Conservation (phyloP, 2,329 filamentous ascomycete species). For the Arachnopeziza araneosa region DNA sequence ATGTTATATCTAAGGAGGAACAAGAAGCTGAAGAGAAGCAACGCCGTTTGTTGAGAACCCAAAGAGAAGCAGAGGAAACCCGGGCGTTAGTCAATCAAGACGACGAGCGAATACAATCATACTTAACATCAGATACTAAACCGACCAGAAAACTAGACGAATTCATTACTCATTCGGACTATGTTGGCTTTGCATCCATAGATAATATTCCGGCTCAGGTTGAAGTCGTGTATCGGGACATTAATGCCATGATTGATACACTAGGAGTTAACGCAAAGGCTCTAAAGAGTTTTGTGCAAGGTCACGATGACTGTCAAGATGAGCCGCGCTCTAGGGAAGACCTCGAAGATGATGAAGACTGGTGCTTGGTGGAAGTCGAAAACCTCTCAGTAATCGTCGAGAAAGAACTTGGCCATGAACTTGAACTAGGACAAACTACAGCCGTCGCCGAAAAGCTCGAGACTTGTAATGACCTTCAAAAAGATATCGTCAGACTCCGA, state of each 20-base stretch:
- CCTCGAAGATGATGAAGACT: constrained; percentile 62
- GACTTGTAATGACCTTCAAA: constrained; percentile 60
- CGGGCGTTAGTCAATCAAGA: constrained; percentile 61
- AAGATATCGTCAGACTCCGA: constrained; percentile 66
- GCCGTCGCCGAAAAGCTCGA: constrained; percentile 64
- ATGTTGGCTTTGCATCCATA: constrained; percentile 38
- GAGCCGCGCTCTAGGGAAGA: constrained; percentile 55
- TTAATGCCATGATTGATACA: constrained; percentile 92
- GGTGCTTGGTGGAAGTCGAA: constrained; percentile 71
- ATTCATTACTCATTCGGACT: constrained; percentile 59
- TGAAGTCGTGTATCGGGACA: constrained; percentile 68
- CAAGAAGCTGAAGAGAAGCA: constrained; percentile 25
- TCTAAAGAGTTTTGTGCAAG: constrained; percentile 52
- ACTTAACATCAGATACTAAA: constrained; percentile 55
- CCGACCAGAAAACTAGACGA: constrained; percentile 59
- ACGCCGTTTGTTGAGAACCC: constrained; percentile 38
- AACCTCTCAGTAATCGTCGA: constrained; percentile 62
- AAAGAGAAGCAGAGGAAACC: constrained; percentile 51
- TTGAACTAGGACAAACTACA: constrained; percentile 63
- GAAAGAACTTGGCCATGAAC: constrained; percentile 54
- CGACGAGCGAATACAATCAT: constrained; percentile 59
- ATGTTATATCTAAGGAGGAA: constrained; percentile 21
- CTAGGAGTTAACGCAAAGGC: constrained; percentile 78
- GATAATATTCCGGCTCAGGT: constrained; percentile 58
- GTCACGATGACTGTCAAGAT: constrained; percentile 53